Base-by-base conservation (phyloP, 176 grass and related monocot species). In the Oryza punctata region DNA sequence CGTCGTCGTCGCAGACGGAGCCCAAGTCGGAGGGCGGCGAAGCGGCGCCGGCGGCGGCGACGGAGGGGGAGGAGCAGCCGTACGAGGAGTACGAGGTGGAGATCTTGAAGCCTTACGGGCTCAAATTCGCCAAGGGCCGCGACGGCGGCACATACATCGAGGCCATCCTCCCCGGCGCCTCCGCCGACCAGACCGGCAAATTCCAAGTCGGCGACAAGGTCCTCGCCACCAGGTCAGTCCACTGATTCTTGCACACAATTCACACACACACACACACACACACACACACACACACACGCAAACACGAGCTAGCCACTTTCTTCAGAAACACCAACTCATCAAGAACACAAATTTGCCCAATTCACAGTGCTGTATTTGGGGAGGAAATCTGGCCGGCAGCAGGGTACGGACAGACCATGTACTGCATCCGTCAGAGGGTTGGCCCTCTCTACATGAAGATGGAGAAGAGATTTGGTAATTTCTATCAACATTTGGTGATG, bases 331-430 rank as follows among this genome's bases (percentile, higher is more conserved):
- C 21, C 6, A 16, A 33, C 15, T n/a, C 40, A 78, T 78, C 54
- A 25, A 72, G 67, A 72, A 69, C n/a, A 61, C 35, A 12, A 12
- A 40, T 40, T 78, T 27, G 41, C 45, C 44, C 74, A 67, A 64
- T 46, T 74, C 74, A n/a, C 75, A 96, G 93, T 69, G 83, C 93
- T 41, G 91, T 99, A 2, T 99, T 99, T 27, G 96, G 96, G 23
- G 89, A 92, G 30, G 96, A 99, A 23, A 89, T 99, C 68, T 99
- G 96, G 96, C 96, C 93, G 16, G 91, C 96, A 13, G 83, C 85
- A 1, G 96, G 94, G 64, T 99, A 99, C 32, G 96, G 96, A 18
- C 89, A 94, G 85, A 99, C 96, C 50, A 99, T 99, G 96, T 99
- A 96, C 54, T 84, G 83, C 29, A 99, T 99, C 65, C 96, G 96